Evolutionary conservation across 2,329 filamentous ascomycete genomes (phyloP), one percentile per base, ranked within the genome.

Genomic region (Dothideomycetes sp.): DNA sequence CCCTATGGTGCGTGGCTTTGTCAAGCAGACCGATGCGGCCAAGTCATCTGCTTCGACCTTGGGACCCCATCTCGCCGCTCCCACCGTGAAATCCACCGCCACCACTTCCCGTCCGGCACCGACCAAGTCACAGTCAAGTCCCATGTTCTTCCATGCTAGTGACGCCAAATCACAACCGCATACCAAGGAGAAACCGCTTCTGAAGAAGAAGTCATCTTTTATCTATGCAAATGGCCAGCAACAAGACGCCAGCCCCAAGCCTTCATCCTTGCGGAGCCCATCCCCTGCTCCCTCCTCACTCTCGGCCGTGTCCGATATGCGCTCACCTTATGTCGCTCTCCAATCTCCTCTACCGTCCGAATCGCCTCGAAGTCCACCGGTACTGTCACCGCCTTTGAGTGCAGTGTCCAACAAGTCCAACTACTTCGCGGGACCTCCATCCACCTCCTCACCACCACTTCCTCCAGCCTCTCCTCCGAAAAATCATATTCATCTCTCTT

Each of bases 61-160:
- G n/a, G 29, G 33, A 13, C 29, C n/a, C 6, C 29, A 33, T 5
- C 16, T 19, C 12, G 9, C 35, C 2, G 10, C 13, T 22, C 23
- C 16, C 19, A 30, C 15, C 29, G 4, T 13, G 20, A n/a, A n/a
- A n/a, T 10, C n/a, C 5, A 8, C 30, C 30, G 16, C 12, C 13
- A 7, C 29, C 23, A 13, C 40, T 13, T 35, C 33, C 6, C 33
- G 27, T 2, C 40, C 32, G n/a, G 25, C 33, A 4, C 33, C 40
- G 13, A 15, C 33, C 12, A 43, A 10, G 5, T 22, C 11, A 15
- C 33, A 6, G 16, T 31, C 40, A 20, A 23, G 20, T n/a, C 22
- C 32, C 11, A 36, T 36, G 65, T 96, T 96, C 71, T 95, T 98
- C 60, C 88, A 93, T 58, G 91, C 88, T 19, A 85, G 80, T 58